Base-by-base conservation (phyloP, 2,329 filamentous ascomycete genomes). In the Parastagonospora nodorum region DNA sequence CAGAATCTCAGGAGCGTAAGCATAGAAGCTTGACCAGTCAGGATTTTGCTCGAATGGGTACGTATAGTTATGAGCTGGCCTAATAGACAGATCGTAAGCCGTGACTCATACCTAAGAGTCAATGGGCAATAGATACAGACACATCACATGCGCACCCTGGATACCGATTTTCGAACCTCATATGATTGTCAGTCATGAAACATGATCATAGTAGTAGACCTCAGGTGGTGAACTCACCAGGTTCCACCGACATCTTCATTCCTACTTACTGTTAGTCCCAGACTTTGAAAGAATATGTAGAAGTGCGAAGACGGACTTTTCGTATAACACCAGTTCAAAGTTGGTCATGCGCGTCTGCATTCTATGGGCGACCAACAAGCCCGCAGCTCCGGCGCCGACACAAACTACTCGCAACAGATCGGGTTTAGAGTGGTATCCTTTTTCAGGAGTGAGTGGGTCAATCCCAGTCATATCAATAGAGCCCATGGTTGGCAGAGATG, bases 331-430 rank as follows among this genome's bases (percentile, higher is more conserved):
- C 40, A 64, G 50, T 4, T 53, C 60, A 52, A 69, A 75, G 45
- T 76, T 72, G 7, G 56, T 53, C 41, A 79, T 74, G 14, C 68
- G 66, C 10, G 66, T 67, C 42, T 68, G 70, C 5, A 78, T 60
- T 59, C 78, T 78, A 63, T 78, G 77, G 2, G 75, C 76, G 39
- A 76, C 54, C 15, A 69, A 57, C 0, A 79, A 57, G 0, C 77
- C 77, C 11, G 75, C 73, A 1, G 73, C 71, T 2, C 77, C 77
- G 11, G 77, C 76, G 8, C 77, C 77, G 28, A 78, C 57, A 47
- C 69, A 74, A 28, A 79, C 69, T 35, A 64, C 40, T 15, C 54
- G 49, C 28, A 63, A 10, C 8, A 14, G 27, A 9, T n/a, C 10
- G 5, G 50, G 50, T 35, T 52, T 39, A 11, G 50, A 52, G 35